Base-by-base conservation (phyloP, 2,329 filamentous ascomycete species). In the Neofusicoccum ribis region DNA sequence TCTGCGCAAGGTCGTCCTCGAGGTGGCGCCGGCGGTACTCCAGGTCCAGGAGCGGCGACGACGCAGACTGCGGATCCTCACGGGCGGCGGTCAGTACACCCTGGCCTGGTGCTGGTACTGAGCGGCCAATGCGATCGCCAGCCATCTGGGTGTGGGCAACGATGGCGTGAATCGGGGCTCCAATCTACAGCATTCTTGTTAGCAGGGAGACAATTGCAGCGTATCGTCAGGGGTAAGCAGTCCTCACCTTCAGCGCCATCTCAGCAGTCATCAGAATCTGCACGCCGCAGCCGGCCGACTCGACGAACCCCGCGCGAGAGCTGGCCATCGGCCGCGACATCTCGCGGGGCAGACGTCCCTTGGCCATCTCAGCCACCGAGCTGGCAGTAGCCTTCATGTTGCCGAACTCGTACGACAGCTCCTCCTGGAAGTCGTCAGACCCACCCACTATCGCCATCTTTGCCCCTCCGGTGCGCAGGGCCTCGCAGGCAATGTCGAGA, bases 351-450 rank as follows among this genome's bases (percentile, higher is more conserved):
- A 3, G 23, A 23, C 76, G 17, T 2, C 69, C 69, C 15, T 36
- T 11, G 0, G 70, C 72, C 1, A 68, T 20, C 12, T 80, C 76
- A 0, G 70, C 70, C 15, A 70, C 71, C 2, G 70, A 69, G 51
- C 77, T 23, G 23, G 71, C 72, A 3, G 75, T 80, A 8, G 78
- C 78, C 37, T 76, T 70, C 75, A 80, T 78, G 15, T 73, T 76
- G 8, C 71, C 73, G 50, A 78, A 78, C 20, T 73, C 74, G 11
- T 67, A 68, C 12, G 69, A 71, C 5, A 69, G 69, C 14, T 77
- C 74, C 17, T 23, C 23, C 23, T 23, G 23, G n/a, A 79, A 70
- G 37, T 76, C 72, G 56, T 80, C 78, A 1, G 67, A 69, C 0
- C 77, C 78, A 1, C 77, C 77, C 2, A 79, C 77, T 0, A 80